Base-by-base conservation (phyloP, 768 basidiomycete species). In the Plicaturopsis crispa region DNA sequence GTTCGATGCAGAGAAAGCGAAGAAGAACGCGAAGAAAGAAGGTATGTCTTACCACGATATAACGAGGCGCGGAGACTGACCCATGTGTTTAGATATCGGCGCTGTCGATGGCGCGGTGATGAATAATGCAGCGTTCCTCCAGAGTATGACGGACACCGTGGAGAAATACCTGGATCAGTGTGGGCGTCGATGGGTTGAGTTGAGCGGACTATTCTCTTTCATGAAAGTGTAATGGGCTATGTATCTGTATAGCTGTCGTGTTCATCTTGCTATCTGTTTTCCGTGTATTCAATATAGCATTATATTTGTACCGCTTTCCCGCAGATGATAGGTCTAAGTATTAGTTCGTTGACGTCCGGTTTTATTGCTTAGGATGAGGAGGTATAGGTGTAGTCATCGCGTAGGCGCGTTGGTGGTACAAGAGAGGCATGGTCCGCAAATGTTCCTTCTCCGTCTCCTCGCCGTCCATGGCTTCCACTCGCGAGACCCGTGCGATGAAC, bases 141-240 rank as follows among this genome's bases (percentile, higher is more conserved):
- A 56, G 2, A 52, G 55, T 4, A 70, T 97, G 61, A 56, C 58
- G 0, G 56, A 50, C 1, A 76, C 78, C 13, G 81, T 87, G 0
- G 69, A 86, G 41, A 81, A 77, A 52, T 88, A 96, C 53, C 69
- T 97, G n/a, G 70, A 87, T 44, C 77, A 80, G 53, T 91, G 83
- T 58, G 93, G 88, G 24, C 70, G 93, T 46, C 74, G 89, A 41
- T 98, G 88, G 83, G 88, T 99, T 13, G 79, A 88, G 48, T 70
- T 99, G 48, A 65, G 69, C 24, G 52, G 67, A 4, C 62, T 99
- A 37, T 98, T 99, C 61, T 79, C 84, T 21, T 84, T 79, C 53
- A 83, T 93, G 78, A 83, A 75, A 48, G 21, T 78, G 35, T 81
- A 53, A 59, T 41, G 11, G 23, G 23, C 23, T 10, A 17, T 40